A percentile compares a stretch with the other conserved stretches of the same genome.
Evolutionary conservation across 2,329 filamentous ascomycete species (phyloP).

Genomic region (Alternaria atra): DNA sequence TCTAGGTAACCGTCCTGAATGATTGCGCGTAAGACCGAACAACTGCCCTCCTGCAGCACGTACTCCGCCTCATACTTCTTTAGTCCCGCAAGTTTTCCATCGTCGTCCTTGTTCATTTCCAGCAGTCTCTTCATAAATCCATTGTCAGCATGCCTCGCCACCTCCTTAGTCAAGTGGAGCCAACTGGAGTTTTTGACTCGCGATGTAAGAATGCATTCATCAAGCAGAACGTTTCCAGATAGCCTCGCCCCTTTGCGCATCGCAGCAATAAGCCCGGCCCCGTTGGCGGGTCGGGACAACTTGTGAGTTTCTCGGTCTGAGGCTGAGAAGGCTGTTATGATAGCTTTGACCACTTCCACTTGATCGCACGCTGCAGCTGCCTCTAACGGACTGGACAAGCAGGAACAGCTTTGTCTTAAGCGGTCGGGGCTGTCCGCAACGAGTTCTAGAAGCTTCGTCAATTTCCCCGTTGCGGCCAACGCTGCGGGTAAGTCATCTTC

Average conservation of each 20-base stretch:
- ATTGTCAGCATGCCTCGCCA: not conserved
- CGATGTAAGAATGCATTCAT: not conserved
- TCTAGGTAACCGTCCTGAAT: not conserved
- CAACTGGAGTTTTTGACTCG: not conserved
- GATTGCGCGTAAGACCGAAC: not conserved
- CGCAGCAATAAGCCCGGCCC: not conserved
- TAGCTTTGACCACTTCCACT: not conserved
- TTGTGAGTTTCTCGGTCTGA: not conserved
- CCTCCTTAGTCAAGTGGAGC: not conserved
- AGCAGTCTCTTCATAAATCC: not conserved
- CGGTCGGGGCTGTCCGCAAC: not conserved
- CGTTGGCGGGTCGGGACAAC: not conserved
- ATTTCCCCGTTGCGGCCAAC: not conserved
- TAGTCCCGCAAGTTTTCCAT: not conserved
- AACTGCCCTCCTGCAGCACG: not conserved
- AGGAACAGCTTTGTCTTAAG: not conserved
- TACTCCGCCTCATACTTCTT: not conserved
- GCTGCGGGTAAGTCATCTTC: conserved; percentile 1
- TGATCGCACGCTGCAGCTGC: conserved; percentile 1
- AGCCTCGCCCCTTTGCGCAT: not conserved
- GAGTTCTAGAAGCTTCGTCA: not conserved
- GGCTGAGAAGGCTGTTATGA: not conserved
- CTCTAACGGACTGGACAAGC: not conserved
- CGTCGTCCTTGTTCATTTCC: not conserved
- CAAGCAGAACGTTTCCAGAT: not conserved